Conservation (phyloP, 2,329 filamentous ascomycete genomes). For the Ceratocystis cubensis region DNA sequence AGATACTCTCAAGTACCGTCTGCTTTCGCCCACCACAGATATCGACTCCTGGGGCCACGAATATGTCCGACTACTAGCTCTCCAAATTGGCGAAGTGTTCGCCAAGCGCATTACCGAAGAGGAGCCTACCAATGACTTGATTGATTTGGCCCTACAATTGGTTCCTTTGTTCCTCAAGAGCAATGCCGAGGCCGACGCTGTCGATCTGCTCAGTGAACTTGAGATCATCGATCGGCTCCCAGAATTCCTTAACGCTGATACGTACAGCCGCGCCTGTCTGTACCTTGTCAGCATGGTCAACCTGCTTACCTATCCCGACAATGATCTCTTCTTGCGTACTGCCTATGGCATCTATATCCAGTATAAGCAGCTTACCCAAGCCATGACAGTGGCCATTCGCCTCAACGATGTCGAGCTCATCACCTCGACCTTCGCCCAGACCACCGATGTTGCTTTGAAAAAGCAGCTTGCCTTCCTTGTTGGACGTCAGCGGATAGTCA, state of each 20-base stretch:
- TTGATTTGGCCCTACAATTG: conserved; percentile 69
- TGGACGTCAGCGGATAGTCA: conserved; percentile 76
- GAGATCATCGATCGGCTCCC: conserved; percentile 92
- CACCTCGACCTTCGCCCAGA: conserved; percentile 64
- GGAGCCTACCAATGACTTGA: conserved; percentile 68
- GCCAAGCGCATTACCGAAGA: conserved; percentile 77
- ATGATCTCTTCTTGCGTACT: conserved; percentile 85
- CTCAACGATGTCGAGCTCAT: conserved; percentile 81
- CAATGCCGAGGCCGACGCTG: conserved; percentile 95
- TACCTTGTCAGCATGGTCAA: conserved; percentile 99
- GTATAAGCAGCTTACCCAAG: conserved; percentile 86
- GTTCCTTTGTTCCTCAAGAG: conserved; percentile 93
- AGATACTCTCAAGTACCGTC: conserved; percentile 90
- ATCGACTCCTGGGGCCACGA: conserved; percentile 97
- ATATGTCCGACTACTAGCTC: conserved; percentile 86
- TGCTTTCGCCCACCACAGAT: conserved; percentile 80
- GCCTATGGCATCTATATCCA: conserved; percentile 88
- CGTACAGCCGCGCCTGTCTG: conserved; percentile 80
- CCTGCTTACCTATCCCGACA: conserved; percentile 91
- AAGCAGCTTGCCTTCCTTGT: conserved; percentile 92
- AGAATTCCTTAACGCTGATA: conserved; percentile 84
- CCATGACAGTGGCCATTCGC: conserved; percentile 85
- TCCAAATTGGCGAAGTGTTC: conserved; percentile 94
- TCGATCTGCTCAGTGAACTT: conserved; percentile 90
- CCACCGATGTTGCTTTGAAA: conserved; percentile 68